A percentile compares a stretch with the other conserved stretches of the same genome.
Evolutionary conservation across 108 stramenopile genomes (phyloP).

Genomic region (Fragilaria crotonensis): DNA sequence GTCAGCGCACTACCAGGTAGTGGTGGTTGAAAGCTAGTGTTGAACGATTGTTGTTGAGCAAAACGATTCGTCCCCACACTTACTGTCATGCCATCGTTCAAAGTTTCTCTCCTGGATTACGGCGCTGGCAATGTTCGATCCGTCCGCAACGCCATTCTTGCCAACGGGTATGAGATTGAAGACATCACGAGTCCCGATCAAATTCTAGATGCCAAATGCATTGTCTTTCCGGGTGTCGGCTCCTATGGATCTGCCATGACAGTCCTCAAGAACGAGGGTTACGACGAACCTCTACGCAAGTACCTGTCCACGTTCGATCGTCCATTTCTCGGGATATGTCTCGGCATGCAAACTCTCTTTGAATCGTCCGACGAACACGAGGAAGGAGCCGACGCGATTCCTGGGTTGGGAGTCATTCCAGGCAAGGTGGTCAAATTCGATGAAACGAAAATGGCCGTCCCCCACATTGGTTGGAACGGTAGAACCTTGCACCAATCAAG

Average conservation of each 20-base stretch:
- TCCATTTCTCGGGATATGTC: slow-evolving; percentile 95
- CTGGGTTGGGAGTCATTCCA: slow-evolving; percentile 90
- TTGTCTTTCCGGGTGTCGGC: slow-evolving; percentile 95
- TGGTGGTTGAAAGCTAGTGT: no score
- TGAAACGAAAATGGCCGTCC: slow-evolving; percentile 65
- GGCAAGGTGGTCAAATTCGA: slow-evolving; percentile 86
- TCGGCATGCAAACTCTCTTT: slow-evolving; percentile 98
- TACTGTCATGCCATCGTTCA: slow-evolving; percentile 55
- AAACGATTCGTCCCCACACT: no score
- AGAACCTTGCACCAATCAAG: slow-evolving; percentile 66
- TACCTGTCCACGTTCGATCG: slow-evolving; percentile 65
- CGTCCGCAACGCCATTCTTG: slow-evolving; percentile 86
- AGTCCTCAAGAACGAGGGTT: slow-evolving; percentile 62
- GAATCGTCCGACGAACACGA: slow-evolving; percentile 86
- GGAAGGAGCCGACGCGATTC: slow-evolving; percentile 31
- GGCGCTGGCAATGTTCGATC: slow-evolving; percentile 97
- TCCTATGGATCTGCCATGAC: slow-evolving; percentile 80
- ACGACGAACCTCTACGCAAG: slow-evolving; percentile 67
- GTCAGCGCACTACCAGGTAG: no score
- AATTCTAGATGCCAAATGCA: slow-evolving; percentile 75
- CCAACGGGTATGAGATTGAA: slow-evolving; percentile 74
- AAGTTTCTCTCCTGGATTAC: slow-evolving; percentile 93
- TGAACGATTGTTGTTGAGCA: no score
- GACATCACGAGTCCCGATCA: slow-evolving; percentile 80
- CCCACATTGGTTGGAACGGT: slow-evolving; percentile 99